Percentiles rank a stretch among this genome's conserved stretches.
These are phyloP conservation scores for Cyberlindnera mississippiensis DNA, from an alignment of 805 yeast species.

Conservation along the genomic window DNA sequence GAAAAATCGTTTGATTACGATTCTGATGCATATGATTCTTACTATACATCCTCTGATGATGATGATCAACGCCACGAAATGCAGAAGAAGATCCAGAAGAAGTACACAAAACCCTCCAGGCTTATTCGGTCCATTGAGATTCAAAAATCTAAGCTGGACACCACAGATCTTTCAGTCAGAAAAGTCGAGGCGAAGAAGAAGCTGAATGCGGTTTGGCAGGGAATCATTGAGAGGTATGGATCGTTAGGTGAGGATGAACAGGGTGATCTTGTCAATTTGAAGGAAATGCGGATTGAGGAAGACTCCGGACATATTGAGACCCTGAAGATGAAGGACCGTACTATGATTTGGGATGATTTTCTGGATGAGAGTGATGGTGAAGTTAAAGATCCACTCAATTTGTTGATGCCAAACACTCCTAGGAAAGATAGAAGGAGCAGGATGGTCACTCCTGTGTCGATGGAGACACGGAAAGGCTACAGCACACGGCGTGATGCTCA, in stretches of 20 bases:
- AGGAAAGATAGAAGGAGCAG: not conserved
- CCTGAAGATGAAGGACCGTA: constrained; percentile 5
- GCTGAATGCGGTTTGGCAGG: constrained; percentile 30
- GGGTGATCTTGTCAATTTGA: constrained; percentile 33
- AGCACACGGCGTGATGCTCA: no score
- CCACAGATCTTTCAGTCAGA: constrained; percentile 6
- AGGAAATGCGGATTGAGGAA: constrained; percentile 19
- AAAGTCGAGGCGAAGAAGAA: constrained; percentile 22
- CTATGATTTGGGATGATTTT: constrained; percentile 22
- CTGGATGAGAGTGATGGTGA: constrained; percentile 11
- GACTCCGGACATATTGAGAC: constrained; percentile 22
- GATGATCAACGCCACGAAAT: constrained; percentile 7
- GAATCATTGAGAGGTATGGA: constrained; percentile 31
- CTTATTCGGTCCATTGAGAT: constrained; percentile 8
- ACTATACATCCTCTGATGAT: not conserved
- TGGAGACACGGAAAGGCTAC: not conserved
- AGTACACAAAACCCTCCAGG: constrained; percentile 2
- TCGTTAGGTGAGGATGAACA: constrained; percentile 28
- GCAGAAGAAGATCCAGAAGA: constrained; percentile 6
- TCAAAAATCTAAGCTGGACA: constrained; percentile 6
- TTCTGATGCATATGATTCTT: not conserved
- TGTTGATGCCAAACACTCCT: constrained; percentile 9
- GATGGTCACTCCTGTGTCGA: constrained; percentile 4
- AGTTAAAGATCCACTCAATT: constrained; percentile 14
- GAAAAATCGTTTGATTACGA: not conserved